Base-by-base conservation (phyloP, 805 yeast genomes). In the Yamadazyma laniorum region DNA sequence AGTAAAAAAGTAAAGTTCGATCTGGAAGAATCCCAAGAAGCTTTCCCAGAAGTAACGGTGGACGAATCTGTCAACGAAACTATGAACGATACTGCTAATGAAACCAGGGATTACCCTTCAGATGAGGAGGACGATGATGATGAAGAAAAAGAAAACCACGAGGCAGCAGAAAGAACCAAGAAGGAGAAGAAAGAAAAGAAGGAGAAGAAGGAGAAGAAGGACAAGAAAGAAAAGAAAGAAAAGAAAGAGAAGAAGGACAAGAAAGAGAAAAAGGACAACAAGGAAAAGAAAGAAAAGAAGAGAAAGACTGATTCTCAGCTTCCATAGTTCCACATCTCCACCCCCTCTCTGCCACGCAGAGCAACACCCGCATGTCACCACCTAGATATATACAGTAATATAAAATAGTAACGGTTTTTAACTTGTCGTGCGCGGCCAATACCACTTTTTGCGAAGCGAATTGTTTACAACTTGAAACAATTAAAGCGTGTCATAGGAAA, bases 1-100 rank as follows among this genome's bases (percentile, higher is more conserved):
- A 52, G 50, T 25, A 51, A 55, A 49, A 52, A 55, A 50, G 47
- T 55, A 41, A 51, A 61, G 37, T 52, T 65, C 25, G 52, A 35
- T 7, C 50, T 42, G 3, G 55, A 43, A 13, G 54, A 49, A 9
- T 9, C 23, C 9, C 23, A 21, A 21, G 23, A 21, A 21, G 23
- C 9, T 21, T 7, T 21, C 6, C 6, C 9, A 7, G 29, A 15
- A 12, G 19, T 19, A 6, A 18, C 16, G 7, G 25, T 25, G 19
- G 27, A 37, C 14, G 35, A 37, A 26, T 25, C 34, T n/a, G 17
- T 37, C 5, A 31, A 37, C 17, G 40, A 37, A 8, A 25, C 40
- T 8, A 19, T 25, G 4, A 34, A 34, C 18, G 38, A 28, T 12
- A 21, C 23, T 21, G 32, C 18, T 4, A 25, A 29, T 6, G 34